Evolutionary conservation across 805 yeast species (phyloP).

Genomic region (Ogataea pilisensis): DNA sequence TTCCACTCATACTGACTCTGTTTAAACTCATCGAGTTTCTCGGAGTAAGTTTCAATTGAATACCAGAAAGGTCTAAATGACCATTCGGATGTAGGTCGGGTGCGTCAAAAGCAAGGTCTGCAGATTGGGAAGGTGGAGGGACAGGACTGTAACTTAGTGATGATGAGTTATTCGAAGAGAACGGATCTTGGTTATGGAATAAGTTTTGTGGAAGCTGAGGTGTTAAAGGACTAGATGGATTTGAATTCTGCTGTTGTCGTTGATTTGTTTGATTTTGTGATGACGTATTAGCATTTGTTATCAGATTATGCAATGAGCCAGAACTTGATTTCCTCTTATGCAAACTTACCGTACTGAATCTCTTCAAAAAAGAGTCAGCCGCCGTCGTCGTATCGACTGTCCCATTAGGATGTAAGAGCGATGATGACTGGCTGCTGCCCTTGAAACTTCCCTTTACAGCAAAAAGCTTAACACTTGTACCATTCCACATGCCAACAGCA

Average conservation of each 20-base stretch:
- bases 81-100: slow-evolving; percentile 4
- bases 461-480: slow-evolving; percentile 43
- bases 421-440: slow-evolving; percentile 15
- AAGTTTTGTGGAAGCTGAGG: slow-evolving; percentile 3
- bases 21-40: slow-evolving; percentile 15
- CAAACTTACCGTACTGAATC: slow-evolving; percentile 42
- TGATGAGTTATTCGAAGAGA: slow-evolving; percentile 6
- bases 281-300: slow-evolving; percentile 23
- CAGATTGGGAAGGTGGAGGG: slow-evolving; percentile 12
- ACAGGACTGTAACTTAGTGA: slow-evolving; percentile 13
- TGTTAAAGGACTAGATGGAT: slow-evolving; percentile 6
- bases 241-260: slow-evolving; percentile 6
- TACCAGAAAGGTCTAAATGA: slow-evolving; percentile 5
- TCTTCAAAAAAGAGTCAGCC: slow-evolving; percentile 44
- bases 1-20: slow-evolving; percentile 8
- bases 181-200: slow-evolving; percentile 14
- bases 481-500: slow-evolving; percentile 39
- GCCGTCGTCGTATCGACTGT: slow-evolving; percentile 48
- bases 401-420: slow-evolving; percentile 35
- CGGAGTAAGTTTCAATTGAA: slow-evolving; percentile 23
- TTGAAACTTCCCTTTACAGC: slow-evolving; percentile 24
- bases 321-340: slow-evolving; percentile 23
- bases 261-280: slow-evolving; percentile 24
- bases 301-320: slow-evolving; percentile 19
- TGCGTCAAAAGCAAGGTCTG: slow-evolving; percentile 7